Conservation (phyloP, 2,329 filamentous ascomycete genomes). For the Fusarium temperatum region DNA sequence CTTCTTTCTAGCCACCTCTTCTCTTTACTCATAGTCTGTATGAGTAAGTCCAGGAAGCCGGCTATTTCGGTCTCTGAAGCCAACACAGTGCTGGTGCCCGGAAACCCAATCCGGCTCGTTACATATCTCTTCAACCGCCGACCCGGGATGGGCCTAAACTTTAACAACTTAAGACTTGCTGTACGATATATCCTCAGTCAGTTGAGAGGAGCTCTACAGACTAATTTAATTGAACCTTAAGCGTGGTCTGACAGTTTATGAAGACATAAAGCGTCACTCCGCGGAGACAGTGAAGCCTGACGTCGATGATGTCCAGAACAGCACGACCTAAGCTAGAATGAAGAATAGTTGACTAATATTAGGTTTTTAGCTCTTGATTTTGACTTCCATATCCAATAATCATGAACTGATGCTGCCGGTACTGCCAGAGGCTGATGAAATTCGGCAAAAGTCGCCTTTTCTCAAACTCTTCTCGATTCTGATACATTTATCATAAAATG, state of each 20-base stretch:
- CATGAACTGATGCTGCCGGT: background rate
- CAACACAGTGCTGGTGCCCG: background rate
- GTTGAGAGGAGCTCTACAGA: background rate
- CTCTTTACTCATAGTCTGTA: background rate
- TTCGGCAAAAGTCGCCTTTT: background rate
- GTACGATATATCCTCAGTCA: background rate
- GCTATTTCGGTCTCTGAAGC: background rate
- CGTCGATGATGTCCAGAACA: background rate
- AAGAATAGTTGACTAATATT: background rate
- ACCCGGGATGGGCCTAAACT: background rate
- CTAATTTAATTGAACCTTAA: accelerated
- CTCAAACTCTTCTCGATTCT: background rate
- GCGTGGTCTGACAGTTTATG: background rate
- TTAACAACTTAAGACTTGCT: background rate
- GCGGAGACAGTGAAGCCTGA: background rate
- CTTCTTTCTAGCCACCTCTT: background rate
- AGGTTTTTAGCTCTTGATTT: accelerated
- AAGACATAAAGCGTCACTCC: background rate
- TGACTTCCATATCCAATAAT: background rate
- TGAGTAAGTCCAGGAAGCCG: background rate
- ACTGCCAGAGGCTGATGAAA: background rate
- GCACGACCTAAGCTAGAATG: background rate
- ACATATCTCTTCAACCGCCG: background rate
- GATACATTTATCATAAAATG: accelerated
- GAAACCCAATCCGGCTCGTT: background rate